Percentiles rank a stretch among this genome's conserved stretches.
Conservation (phyloP, 306 rosid species). For the Rubus parviflorus region DNA sequence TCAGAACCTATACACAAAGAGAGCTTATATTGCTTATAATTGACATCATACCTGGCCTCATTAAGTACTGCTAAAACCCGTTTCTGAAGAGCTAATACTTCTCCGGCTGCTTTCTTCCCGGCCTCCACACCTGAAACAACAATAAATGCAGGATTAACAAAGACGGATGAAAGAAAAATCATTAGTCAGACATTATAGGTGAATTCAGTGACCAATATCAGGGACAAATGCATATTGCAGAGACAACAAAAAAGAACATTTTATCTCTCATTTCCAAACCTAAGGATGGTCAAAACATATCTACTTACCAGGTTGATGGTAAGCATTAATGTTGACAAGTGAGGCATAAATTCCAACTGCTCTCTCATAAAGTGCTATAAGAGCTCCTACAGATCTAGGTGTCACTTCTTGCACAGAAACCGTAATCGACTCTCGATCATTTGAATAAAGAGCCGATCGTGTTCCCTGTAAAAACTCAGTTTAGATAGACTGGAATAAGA, state of each 20-base stretch:
- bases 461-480: conserved; percentile 67
- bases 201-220: background rate
- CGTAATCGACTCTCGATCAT: conserved; percentile 77
- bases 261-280: background rate
- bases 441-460: conserved; percentile 84
- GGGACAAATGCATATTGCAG: conserved; percentile 9
- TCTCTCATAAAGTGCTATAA: conserved; percentile 89
- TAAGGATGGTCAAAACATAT: background rate
- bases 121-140: conserved; percentile 82
- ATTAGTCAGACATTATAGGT: background rate
- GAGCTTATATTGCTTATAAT: background rate
- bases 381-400: conserved; percentile 88
- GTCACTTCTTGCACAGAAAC: conserved; percentile 93
- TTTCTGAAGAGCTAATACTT: conserved; percentile 92
- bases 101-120: conserved; percentile 90
- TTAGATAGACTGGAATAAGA: conserved; percentile 14
- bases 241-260: background rate
- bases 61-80: conserved; percentile 83
- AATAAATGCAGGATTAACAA: conserved; percentile 9
- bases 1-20: conserved; percentile 9
- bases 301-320: conserved; percentile 91
- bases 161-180: background rate
- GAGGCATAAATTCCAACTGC: conserved; percentile 97
- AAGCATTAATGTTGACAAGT: conserved; percentile 84
- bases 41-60: conserved; percentile 67